Evolutionary conservation across 2,329 filamentous ascomycete genomes (phyloP).

Genomic region (Claviceps digitariae): DNA sequence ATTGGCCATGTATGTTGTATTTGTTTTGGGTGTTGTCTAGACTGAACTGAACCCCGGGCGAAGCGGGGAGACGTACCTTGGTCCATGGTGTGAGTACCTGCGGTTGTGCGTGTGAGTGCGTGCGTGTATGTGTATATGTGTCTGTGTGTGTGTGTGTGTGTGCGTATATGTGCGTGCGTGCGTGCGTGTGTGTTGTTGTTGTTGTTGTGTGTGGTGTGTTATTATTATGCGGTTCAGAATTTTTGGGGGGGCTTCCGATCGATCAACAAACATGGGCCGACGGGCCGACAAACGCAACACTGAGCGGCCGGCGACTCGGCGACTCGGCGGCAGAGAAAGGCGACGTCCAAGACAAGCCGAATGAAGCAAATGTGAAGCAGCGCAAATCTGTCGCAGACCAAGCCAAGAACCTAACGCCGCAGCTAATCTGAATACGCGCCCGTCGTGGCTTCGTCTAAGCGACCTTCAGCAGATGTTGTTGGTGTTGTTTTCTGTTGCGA

Average conservation of each 20-base stretch:
- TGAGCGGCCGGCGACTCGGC: conserved; percentile 2
- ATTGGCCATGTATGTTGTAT: conserved; percentile 1
- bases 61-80: conserved; percentile 19
- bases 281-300: conserved; percentile 6
- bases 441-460: conserved; percentile 15
- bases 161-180: background rate
- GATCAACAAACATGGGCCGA: conserved; percentile 28
- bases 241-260: conserved; percentile 14
- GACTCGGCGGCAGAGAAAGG: conserved; percentile 4
- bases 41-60: conserved; percentile 4
- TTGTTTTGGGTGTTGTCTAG: conserved; percentile 2
- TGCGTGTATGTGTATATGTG: too few species aligned
- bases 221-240: conserved; percentile 14
- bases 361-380: conserved; percentile 5
- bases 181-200: background rate
- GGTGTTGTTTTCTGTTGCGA: conserved; percentile 31
- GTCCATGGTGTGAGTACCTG: conserved; percentile 15
- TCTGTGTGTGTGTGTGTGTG: background rate
- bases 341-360: conserved; percentile 2
- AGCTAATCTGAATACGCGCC: conserved; percentile 12
- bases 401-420: conserved; percentile 2
- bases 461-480: conserved; percentile 19
- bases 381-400: conserved; percentile 5
- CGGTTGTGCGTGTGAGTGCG: background rate
- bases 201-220: background rate